Percentiles rank a stretch among this genome's conserved stretches.
These are phyloP conservation scores for Monilinia laxa DNA, from an alignment of 2,329 filamentous ascomycete genomes.

Conservation along the genomic window DNA sequence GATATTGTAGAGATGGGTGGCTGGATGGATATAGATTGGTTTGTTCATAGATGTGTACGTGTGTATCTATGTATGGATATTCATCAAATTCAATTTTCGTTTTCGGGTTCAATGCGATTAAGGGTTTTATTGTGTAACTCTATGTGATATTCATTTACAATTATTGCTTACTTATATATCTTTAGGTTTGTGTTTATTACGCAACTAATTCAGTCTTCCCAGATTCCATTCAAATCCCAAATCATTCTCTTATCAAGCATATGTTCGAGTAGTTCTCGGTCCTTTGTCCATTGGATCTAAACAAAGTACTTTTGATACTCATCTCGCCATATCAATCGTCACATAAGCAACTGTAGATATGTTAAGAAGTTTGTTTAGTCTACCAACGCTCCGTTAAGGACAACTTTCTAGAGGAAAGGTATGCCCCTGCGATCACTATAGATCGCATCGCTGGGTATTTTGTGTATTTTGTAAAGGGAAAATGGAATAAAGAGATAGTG, in stretches of 20 bases:
- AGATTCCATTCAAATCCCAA: background rate
- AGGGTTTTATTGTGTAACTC: background rate
- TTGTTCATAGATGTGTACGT: background rate
- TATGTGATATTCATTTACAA: background rate
- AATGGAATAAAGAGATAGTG: constrained; percentile 1
- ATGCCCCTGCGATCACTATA: constrained; percentile 70
- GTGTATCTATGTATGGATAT: background rate
- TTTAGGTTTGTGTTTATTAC: no score
- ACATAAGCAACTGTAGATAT: constrained; percentile 23
- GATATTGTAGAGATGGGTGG: background rate
- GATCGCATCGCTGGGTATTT: constrained; percentile 69
- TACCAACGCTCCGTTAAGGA: constrained; percentile 85
- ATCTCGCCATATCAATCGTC: constrained; percentile 19
- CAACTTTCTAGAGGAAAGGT: constrained; percentile 63
- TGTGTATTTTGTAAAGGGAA: constrained; percentile 18
- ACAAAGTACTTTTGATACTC: constrained; percentile 42
- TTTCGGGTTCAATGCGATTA: background rate
- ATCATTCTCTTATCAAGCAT: background rate
- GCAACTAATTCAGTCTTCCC: background rate
- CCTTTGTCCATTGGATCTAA: constrained; percentile 38
- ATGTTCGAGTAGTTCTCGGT: constrained; percentile 42
- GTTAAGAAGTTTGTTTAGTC: constrained; percentile 36
- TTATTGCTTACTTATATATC: background rate
- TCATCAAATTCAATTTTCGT: background rate
- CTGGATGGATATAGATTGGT: background rate